phyloP scores from a whole-genome alignment of 2,329 filamentous ascomycete genomes.

The Aspergillus sp. region DNA sequence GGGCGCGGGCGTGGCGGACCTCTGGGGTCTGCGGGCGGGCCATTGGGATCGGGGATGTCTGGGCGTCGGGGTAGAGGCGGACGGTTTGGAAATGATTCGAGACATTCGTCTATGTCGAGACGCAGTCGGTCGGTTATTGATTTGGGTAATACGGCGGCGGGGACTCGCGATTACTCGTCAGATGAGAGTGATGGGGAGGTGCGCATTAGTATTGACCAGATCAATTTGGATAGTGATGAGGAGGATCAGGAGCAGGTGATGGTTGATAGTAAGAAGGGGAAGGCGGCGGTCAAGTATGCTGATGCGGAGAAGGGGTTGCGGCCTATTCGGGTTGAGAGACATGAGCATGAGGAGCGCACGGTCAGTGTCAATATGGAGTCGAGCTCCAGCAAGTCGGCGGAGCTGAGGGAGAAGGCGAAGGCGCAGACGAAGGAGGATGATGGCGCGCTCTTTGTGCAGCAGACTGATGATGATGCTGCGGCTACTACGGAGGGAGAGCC shows the following conservation, averaged over 20 bases:
- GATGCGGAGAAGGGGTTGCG: slow-evolving; percentile 38
- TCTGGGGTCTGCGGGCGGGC: slow-evolving; percentile 28
- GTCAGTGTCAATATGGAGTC: slow-evolving; percentile 58
- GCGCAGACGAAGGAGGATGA: slow-evolving; percentile 35
- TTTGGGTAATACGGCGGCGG: slow-evolving; percentile 20
- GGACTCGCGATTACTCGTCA: slow-evolving; percentile 33
- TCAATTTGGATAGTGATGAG: slow-evolving; percentile 58
- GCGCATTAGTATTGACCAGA: slow-evolving; percentile 59
- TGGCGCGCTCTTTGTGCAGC: slow-evolving; percentile 22
- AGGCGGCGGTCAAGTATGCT: slow-evolving; percentile 29
- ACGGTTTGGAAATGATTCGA: slow-evolving; percentile 26
- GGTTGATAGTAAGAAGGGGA: slow-evolving; percentile 35
- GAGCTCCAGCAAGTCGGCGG: slow-evolving; percentile 48
- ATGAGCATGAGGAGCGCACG: slow-evolving; percentile 57
- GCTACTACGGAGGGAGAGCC: slow-evolving; percentile 25
- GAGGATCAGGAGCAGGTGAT: slow-evolving; percentile 38
- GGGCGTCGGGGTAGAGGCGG: slow-evolving; percentile 27
- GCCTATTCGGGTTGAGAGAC: slow-evolving; percentile 58
- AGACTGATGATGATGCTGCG: slow-evolving; percentile 19
- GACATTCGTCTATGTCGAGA: slow-evolving; percentile 31
- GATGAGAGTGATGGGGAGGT: slow-evolving; percentile 51
- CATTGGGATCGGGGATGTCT: slow-evolving; percentile 30
- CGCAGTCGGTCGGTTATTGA: slow-evolving; percentile 33
- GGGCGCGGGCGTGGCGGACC: slow-evolving; percentile 34
- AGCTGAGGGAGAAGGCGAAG: slow-evolving; percentile 40